phyloP scores from a whole-genome alignment of 805 yeast species.

The Kodamaea jinghongensis region DNA sequence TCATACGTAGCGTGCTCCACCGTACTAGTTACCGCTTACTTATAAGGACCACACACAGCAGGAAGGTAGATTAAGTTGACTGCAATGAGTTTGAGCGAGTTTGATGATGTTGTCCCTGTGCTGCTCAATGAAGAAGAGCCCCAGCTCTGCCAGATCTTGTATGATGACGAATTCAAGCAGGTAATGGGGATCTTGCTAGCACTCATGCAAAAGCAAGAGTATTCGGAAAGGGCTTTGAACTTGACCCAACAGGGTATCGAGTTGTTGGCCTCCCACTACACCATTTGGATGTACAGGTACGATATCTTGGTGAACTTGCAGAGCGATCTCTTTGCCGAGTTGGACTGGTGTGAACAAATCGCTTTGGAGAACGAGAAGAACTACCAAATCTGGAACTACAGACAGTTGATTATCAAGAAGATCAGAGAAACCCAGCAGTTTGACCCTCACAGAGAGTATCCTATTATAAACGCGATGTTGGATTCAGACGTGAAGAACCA shows the following conservation, averaged over 20 bases:
- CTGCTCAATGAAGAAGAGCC: constrained; percentile 41
- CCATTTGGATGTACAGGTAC: constrained; percentile 77
- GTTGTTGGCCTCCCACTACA: constrained; percentile 83
- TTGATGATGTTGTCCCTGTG: constrained; percentile 44
- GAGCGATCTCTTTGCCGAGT: constrained; percentile 48
- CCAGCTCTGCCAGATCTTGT: constrained; percentile 63
- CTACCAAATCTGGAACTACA: constrained; percentile 96
- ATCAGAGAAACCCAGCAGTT: constrained; percentile 26
- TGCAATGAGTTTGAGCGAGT: constrained; percentile 16
- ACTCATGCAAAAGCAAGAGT: constrained; percentile 56
- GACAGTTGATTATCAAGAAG: constrained; percentile 59
- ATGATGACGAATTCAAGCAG: constrained; percentile 66
- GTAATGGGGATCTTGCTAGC: constrained; percentile 62
- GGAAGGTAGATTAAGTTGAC: not conserved
- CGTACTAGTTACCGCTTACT: too few relatives aligned
- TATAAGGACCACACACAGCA: not conserved
- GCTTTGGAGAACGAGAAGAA: constrained; percentile 81
- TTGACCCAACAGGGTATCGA: constrained; percentile 63
- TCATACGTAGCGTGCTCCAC: not conserved
- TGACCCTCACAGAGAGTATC: constrained; percentile 55
- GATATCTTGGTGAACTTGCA: constrained; percentile 45
- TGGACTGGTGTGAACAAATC: constrained; percentile 75
- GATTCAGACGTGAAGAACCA: constrained; percentile 84
- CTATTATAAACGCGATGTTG: constrained; percentile 65
- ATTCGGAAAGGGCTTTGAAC: constrained; percentile 66